Evolutionary conservation across 257 asterid genomes (phyloP).

Genomic region (Nicotiana sylvestris): DNA sequence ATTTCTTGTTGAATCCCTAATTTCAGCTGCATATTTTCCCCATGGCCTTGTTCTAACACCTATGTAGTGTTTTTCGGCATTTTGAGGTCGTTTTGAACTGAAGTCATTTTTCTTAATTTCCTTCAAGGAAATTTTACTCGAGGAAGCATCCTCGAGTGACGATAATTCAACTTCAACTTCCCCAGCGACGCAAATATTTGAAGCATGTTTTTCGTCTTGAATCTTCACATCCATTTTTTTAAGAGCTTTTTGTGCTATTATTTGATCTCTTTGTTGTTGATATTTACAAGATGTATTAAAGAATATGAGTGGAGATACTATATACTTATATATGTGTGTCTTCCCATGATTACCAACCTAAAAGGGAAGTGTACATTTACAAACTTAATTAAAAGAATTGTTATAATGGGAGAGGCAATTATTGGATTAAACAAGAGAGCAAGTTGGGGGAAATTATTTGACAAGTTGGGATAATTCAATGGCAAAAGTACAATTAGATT

Average conservation of each 20-base stretch:
- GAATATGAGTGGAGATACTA: not conserved
- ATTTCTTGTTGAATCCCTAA: constrained; percentile 38
- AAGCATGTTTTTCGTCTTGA: not conserved
- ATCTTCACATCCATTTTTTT: not conserved
- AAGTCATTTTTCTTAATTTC: not conserved
- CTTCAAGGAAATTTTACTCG: not conserved
- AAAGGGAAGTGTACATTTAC: not conserved
- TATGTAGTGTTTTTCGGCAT: constrained; percentile 20
- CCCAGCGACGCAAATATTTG: not conserved
- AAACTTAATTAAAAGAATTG: not conserved
- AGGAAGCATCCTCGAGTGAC: not conserved
- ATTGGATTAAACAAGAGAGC: constrained; percentile 1
- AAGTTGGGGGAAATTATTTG: not conserved
- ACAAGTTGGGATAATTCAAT: not conserved
- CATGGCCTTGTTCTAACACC: constrained; percentile 38
- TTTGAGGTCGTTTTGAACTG: not conserved
- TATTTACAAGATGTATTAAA: not conserved
- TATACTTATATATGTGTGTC: no score
- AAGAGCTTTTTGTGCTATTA: no score
- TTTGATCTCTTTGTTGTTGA: not conserved
- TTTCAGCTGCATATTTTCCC: constrained; percentile 39
- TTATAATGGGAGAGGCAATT: not conserved
- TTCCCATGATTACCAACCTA: not conserved
- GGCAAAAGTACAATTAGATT: not conserved
- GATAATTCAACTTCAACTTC: no score